Base-by-base conservation (phyloP, 2,329 filamentous ascomycete species). In the Cercospora sp. region DNA sequence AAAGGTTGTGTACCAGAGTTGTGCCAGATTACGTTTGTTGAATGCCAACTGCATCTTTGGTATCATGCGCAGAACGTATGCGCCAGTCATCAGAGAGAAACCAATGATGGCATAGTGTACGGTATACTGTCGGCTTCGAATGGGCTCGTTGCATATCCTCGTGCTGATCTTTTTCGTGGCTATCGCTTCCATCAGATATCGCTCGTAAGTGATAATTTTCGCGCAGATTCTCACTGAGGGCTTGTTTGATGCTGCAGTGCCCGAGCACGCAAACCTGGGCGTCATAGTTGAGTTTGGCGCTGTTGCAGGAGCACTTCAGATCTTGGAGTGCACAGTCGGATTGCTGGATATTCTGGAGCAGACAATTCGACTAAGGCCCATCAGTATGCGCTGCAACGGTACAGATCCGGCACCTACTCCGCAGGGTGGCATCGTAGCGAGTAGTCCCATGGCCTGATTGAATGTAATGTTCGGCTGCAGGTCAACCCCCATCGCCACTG, bases 111-210 rank as follows among this genome's bases (percentile, higher is more conserved):
- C 62, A 39, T 53, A 55, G 3, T 53, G 12, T 23, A 64, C 33
- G n/a, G 45, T 42, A 18, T 62, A 33, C 26, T 36, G 12, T 28
- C 26, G 20, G 16, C 23, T 23, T 48, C 51, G 58, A 4, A 66
- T 60, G 7, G 67, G 58, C 23, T 68, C 55, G 9, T 67, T 20
- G 63, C 69, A 71, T 31, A 71, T 60, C n/a, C 60, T 66, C 31
- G 59, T 33, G 10, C 63, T 69, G 5, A 66, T 61, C 26, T 71
- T 71, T 33, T 71, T 71, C 16, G 65, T 67, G 12, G 65, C 69
- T 70, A 20, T 45, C 20, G 12, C 5, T 26, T 2, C 18, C 42
- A 63, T 57, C 12, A 31, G 26, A 39, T 13, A 12, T 48, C 39
- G 48, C 1, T 60, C 53, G 30, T 23, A 12, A 12, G 28, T 31